Conservation (phyloP, 345 rosid species). For the Hibiscus syriacus region DNA sequence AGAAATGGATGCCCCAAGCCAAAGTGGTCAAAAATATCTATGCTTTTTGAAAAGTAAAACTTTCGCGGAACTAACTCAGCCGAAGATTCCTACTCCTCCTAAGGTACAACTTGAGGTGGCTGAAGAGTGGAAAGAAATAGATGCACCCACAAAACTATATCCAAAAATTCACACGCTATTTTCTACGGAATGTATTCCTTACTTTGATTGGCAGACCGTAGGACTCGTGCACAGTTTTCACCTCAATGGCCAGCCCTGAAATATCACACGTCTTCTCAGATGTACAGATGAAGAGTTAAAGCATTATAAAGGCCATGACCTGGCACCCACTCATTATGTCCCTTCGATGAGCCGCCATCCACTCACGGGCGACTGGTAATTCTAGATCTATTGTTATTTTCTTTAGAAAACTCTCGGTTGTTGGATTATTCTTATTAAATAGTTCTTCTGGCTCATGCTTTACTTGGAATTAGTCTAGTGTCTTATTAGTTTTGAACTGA, state of each 20-base stretch:
- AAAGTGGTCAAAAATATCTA: constrained; percentile 75
- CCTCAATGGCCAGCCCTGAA: constrained; percentile 93
- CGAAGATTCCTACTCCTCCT: constrained; percentile 42
- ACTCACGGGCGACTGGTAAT: constrained; percentile 90
- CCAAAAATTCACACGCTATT: constrained; percentile 88
- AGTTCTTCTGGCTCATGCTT: background rate
- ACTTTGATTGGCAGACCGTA: constrained; percentile 98
- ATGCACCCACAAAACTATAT: constrained; percentile 38
- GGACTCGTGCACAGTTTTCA: constrained; percentile 91
- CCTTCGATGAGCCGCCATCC: constrained; percentile 99
- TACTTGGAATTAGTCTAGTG: background rate
- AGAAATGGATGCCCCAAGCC: constrained; percentile 75
- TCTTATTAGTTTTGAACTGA: background rate
- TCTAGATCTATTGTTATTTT: constrained; percentile 8
- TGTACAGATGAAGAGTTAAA: constrained; percentile 80
- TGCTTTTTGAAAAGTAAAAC: constrained; percentile 93
- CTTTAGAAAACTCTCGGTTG: background rate
- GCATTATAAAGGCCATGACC: constrained; percentile 69
- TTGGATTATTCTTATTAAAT: background rate
- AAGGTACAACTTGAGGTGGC: constrained; percentile 27
- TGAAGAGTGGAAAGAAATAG: constrained; percentile 22
- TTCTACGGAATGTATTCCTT: constrained; percentile 85
- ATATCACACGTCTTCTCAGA: constrained; percentile 89
- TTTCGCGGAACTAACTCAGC: constrained; percentile 68
- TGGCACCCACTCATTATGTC: constrained; percentile 92